A percentile compares a stretch with the other conserved stretches of the same genome.
Evolutionary conservation across 192 early-diverging fungal species (phyloP).

Genomic region (Mortierella hygrophila): DNA sequence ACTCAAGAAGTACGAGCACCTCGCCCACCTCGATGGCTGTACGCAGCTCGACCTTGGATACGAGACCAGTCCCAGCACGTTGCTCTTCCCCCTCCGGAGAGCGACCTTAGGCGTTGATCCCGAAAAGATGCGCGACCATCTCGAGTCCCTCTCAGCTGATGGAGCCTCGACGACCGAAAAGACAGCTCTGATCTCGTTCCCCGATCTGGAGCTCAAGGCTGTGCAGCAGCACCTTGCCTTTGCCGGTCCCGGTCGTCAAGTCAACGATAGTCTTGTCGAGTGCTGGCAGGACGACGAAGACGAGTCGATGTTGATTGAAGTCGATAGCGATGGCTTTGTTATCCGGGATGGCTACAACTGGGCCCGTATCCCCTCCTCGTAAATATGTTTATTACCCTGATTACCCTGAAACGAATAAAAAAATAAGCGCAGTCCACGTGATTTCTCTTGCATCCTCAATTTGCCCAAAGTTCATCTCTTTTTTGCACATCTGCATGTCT

Average conservation of each 20-base stretch:
- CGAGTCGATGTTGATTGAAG: slow-evolving; percentile 24
- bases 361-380: slow-evolving; percentile 41
- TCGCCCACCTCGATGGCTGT: slow-evolving; percentile 39
- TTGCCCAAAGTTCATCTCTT: background rate
- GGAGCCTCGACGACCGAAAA: slow-evolving; percentile 29
- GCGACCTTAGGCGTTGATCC: slow-evolving; percentile 26
- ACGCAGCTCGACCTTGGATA: slow-evolving; percentile 41
- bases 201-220: slow-evolving; percentile 28
- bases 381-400: background rate
- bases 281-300: slow-evolving; percentile 48
- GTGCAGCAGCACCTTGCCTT: slow-evolving; percentile 29
- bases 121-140: slow-evolving; percentile 37
- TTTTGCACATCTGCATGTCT: background rate
- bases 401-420: background rate
- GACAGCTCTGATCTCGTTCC: slow-evolving; percentile 40
- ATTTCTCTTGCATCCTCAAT: background rate
- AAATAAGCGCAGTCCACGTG: background rate
- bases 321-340: slow-evolving; percentile 39
- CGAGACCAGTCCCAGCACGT: slow-evolving; percentile 38
- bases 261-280: slow-evolving; percentile 26
- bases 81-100: slow-evolving; percentile 31
- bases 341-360: slow-evolving; percentile 30
- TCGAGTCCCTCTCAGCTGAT: slow-evolving; percentile 26
- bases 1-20: slow-evolving; percentile 45
- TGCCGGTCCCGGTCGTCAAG: slow-evolving; percentile 30